These are phyloP conservation scores for Penicillium samsonianum DNA, from an alignment of 495 filamentous ascomycete species.

Conservation along the genomic window DNA sequence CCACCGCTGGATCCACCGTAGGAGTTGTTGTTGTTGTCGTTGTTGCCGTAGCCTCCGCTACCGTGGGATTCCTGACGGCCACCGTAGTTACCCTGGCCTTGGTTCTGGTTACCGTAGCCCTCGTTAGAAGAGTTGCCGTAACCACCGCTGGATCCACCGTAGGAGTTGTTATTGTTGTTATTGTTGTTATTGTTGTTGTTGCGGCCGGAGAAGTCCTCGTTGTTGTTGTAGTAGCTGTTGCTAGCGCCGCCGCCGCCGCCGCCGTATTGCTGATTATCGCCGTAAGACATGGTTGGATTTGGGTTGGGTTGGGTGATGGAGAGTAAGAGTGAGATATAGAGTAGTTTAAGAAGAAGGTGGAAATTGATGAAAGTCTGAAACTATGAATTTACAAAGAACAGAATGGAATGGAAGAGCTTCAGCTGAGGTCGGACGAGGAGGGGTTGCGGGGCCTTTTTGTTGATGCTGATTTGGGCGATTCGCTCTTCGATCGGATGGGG, in stretches of 20 bases:
- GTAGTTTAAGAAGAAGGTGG: neutral
- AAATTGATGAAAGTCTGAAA: neutral
- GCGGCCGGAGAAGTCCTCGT: conserved; percentile 12
- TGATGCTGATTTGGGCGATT: neutral
- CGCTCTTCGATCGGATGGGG: neutral
- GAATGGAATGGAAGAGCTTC: conserved; percentile 12
- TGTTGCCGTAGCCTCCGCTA: conserved; percentile 1
- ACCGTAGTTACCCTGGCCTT: conserved; percentile 15
- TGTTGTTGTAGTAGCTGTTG: conserved; percentile 22
- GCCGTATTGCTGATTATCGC: conserved; percentile 16
- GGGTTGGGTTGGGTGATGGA: neutral
- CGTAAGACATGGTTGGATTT: conserved; percentile 19
- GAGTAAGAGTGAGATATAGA: neutral
- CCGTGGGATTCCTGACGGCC: conserved; percentile 9
- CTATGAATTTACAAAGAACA: neutral
- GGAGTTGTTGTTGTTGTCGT: neutral
- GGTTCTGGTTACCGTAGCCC: conserved; percentile 15
- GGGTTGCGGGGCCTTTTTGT: conserved; percentile 12
- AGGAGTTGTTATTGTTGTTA: conserved; percentile 7
- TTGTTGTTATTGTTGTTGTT: conserved; percentile 13
- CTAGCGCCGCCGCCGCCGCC: conserved; percentile 12
- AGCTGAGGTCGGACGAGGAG: conserved; percentile 9
- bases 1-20: too few relatives aligned
- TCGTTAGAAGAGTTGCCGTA: neutral
- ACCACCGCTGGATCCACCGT: neutral